Evolutionary conservation across 306 rosid genomes (phyloP).

Genomic region (Arachis stenosperma): DNA sequence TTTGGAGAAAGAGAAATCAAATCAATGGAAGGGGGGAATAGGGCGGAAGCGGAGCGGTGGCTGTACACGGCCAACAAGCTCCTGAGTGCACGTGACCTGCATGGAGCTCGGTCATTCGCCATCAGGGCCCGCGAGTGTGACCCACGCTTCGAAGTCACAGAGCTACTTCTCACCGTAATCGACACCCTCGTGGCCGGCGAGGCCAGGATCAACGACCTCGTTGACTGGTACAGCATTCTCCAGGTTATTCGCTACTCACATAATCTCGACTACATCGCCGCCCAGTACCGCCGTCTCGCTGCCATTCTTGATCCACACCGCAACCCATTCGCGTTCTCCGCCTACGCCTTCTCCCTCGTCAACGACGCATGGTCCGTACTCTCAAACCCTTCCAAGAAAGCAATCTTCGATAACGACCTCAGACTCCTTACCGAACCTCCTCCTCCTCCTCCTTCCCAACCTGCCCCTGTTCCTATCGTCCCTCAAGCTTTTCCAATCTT

Average conservation of each 20-base stretch:
- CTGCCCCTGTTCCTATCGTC: slow-evolving; percentile 18
- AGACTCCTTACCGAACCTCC: slow-evolving; percentile 46
- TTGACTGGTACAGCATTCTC: slow-evolving; percentile 70
- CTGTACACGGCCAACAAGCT: slow-evolving; percentile 79
- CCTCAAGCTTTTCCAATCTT: not conserved
- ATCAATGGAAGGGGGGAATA: slow-evolving; percentile 47
- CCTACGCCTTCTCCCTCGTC: slow-evolving; percentile 70
- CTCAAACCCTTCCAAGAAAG: slow-evolving; percentile 61
- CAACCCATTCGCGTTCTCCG: slow-evolving; percentile 61
- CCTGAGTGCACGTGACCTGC: slow-evolving; percentile 71
- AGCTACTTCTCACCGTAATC: slow-evolving; percentile 69
- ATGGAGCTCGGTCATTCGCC: slow-evolving; percentile 79
- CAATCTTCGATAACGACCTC: slow-evolving; percentile 64
- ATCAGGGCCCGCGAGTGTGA: slow-evolving; percentile 86
- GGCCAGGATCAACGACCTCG: slow-evolving; percentile 60
- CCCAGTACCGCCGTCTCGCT: slow-evolving; percentile 77
- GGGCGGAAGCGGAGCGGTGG: slow-evolving; percentile 90
- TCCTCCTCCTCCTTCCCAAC: slow-evolving; percentile 11
- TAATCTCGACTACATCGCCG: slow-evolving; percentile 68
- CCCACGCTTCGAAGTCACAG: slow-evolving; percentile 70
- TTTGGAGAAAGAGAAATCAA: too few relatives aligned
- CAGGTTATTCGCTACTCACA: slow-evolving; percentile 66
- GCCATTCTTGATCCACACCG: slow-evolving; percentile 66
- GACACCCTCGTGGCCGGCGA: slow-evolving; percentile 78
- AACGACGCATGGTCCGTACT: slow-evolving; percentile 84